Percentiles rank a stretch among this genome's conserved stretches.
Conservation (phyloP, 306 rosid species). For the Rosa lucieae region DNA sequence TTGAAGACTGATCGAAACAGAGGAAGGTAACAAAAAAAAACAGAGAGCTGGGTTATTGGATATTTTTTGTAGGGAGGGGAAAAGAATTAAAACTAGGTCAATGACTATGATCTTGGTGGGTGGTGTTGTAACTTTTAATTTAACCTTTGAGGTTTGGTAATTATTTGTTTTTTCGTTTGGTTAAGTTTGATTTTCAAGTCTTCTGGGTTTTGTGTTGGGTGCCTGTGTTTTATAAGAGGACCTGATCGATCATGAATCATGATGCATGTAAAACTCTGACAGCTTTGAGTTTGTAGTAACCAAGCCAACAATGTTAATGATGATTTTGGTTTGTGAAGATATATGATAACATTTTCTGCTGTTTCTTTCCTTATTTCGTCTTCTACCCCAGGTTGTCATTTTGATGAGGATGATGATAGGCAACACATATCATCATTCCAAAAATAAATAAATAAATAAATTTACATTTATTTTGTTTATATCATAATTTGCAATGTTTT, state of each 20-base stretch:
- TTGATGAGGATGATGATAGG: background rate
- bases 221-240: constrained; percentile 39
- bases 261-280: constrained; percentile 10
- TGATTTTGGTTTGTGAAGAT: background rate
- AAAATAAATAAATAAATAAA: background rate
- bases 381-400: background rate
- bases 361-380: background rate
- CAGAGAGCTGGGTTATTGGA: constrained; percentile 4
- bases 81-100: background rate
- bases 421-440: background rate
- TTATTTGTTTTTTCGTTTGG: background rate
- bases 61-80: constrained; percentile 19
- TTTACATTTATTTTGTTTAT: background rate
- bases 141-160: background rate
- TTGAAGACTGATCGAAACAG: constrained; percentile 46
- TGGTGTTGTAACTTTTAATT: background rate
- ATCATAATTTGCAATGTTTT: background rate
- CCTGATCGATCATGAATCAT: constrained; percentile 16
- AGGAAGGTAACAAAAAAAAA: constrained; percentile 3
- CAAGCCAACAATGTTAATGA: background rate
- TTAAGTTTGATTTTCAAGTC: background rate
- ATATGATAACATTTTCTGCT: background rate
- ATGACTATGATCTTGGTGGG: constrained; percentile 8
- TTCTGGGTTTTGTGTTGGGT: constrained; percentile 28
- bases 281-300: constrained; percentile 8